Percentiles rank a stretch among this genome's conserved stretches.
These are phyloP conservation scores for Chenopodium suecicum DNA, from an alignment of 148 eudicot genomes.

Conservation along the genomic window DNA sequence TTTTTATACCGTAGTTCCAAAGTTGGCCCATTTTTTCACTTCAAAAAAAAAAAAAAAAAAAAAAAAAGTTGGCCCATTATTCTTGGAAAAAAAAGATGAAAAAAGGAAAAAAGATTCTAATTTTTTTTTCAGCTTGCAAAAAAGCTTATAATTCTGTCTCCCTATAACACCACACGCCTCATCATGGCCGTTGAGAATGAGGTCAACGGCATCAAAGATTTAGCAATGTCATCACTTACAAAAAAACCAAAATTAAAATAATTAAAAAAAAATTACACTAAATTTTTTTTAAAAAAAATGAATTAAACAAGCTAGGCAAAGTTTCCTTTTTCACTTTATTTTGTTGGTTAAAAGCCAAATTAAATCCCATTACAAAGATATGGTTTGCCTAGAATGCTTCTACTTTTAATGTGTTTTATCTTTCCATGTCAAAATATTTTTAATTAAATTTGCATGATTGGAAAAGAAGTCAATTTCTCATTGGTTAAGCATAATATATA, in stretches of 20 bases:
- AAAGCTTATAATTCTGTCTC: slow-evolving; percentile 54
- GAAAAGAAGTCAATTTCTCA: slow-evolving; percentile 1
- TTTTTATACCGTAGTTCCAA: not conserved
- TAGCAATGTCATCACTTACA: slow-evolving; percentile 9
- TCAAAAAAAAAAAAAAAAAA: not conserved
- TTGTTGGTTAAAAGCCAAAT: slow-evolving; percentile 21
- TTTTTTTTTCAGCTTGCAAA: slow-evolving; percentile 26
- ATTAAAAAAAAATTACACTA: no score
- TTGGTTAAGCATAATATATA: not conserved
- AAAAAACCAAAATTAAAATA: not conserved
- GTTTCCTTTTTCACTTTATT: slow-evolving; percentile 1
- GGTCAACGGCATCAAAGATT: slow-evolving; percentile 51
- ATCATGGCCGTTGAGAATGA: slow-evolving; percentile 50
- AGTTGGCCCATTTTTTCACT: not conserved
- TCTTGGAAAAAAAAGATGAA: slow-evolving; percentile 15
- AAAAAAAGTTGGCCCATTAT: slow-evolving; percentile 23
- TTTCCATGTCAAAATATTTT: not conserved
- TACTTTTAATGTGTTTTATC: not conserved
- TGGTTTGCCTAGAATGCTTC: slow-evolving; percentile 26
- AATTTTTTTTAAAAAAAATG: no score
- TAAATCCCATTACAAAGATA: slow-evolving; percentile 22
- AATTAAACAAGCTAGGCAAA: not conserved
- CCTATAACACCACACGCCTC: slow-evolving; percentile 45
- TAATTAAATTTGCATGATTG: slow-evolving; percentile 17
- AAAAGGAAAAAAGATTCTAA: slow-evolving; percentile 10